These are phyloP conservation scores for Claviceps maximensis DNA, from an alignment of 2,329 filamentous ascomycete genomes.

Conservation along the genomic window DNA sequence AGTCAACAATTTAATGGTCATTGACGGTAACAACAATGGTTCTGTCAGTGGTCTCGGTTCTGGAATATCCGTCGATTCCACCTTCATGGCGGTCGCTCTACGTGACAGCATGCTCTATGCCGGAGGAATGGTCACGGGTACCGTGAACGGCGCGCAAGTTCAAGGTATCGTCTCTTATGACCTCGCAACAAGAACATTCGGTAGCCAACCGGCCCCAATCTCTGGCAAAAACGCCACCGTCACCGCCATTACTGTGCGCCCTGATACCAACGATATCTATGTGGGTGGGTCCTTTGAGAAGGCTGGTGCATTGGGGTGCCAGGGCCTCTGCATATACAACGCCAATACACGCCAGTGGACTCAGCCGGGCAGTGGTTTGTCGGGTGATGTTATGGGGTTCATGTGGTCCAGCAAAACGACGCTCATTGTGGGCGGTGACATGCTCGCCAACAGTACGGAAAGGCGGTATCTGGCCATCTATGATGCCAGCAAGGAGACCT, in stretches of 20 bases:
- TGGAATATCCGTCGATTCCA: constrained; percentile 57
- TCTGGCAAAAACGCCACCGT: constrained; percentile 59
- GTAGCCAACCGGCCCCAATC: constrained; percentile 62
- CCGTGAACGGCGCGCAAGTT: constrained; percentile 46
- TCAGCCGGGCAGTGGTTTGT: constrained; percentile 58
- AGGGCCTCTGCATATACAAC: constrained; percentile 69
- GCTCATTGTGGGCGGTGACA: constrained; percentile 64
- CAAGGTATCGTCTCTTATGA: constrained; percentile 73
- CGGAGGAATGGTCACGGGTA: constrained; percentile 68
- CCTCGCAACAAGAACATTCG: constrained; percentile 49
- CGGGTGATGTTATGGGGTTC: constrained; percentile 57
- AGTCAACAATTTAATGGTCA: constrained; percentile 68
- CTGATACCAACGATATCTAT: constrained; percentile 60
- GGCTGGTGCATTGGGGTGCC: constrained; percentile 72
- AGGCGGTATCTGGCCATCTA: constrained; percentile 58
- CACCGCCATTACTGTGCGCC: constrained; percentile 60
- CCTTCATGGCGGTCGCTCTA: constrained; percentile 58
- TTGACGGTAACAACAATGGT: constrained; percentile 60
- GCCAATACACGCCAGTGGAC: constrained; percentile 62
- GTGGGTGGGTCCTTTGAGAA: constrained; percentile 76
- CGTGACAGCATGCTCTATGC: constrained; percentile 60
- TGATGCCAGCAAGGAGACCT: constrained; percentile 52
- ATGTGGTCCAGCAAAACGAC: constrained; percentile 62
- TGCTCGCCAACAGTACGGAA: constrained; percentile 52
- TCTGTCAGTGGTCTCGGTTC: constrained; percentile 55